These are phyloP conservation scores for Catunica adiposa DNA, from an alignment of 2,329 filamentous ascomycete genomes.

Conservation along the genomic window DNA sequence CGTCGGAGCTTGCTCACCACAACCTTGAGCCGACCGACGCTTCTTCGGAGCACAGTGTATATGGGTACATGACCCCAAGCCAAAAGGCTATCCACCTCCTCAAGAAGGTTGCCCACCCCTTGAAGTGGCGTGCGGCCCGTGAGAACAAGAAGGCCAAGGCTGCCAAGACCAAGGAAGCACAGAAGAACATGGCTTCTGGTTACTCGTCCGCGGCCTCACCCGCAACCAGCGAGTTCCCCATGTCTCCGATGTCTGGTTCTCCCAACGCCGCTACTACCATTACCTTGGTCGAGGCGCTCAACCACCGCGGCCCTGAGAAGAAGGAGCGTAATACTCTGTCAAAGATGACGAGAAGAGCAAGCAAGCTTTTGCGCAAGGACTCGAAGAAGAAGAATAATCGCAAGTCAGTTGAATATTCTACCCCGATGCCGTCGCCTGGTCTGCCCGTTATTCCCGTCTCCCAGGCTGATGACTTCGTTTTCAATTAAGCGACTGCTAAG, in stretches of 20 bases:
- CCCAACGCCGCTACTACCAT: constrained; percentile 5
- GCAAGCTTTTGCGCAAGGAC: constrained; percentile 9
- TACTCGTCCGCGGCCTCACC: constrained; percentile 1
- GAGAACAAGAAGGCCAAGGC: constrained; percentile 11
- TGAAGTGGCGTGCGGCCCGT: constrained; percentile 11
- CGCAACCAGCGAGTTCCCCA: neutral
- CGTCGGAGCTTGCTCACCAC: constrained; percentile 12
- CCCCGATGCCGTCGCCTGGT: constrained; percentile 5
- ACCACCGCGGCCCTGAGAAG: neutral
- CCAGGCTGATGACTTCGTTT: constrained; percentile 8
- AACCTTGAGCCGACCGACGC: constrained; percentile 11
- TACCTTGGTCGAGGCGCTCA: constrained; percentile 8
- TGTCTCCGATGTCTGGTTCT: neutral
- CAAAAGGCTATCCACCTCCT: constrained; percentile 13
- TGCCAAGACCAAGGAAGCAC: constrained; percentile 6
- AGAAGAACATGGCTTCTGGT: constrained; percentile 9
- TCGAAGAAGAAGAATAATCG: constrained; percentile 6
- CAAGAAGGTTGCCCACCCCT: constrained; percentile 12
- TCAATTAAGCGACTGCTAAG: too few relatives aligned
- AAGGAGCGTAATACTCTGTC: constrained; percentile 5
- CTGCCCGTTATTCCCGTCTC: constrained; percentile 10
- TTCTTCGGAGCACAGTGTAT: constrained; percentile 12
- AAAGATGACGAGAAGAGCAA: constrained; percentile 8
- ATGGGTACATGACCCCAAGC: constrained; percentile 14
- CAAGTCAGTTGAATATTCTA: neutral